phyloP scores from a whole-genome alignment of 352 stramenopile genomes.

The Elongisporangium undulatum region DNA sequence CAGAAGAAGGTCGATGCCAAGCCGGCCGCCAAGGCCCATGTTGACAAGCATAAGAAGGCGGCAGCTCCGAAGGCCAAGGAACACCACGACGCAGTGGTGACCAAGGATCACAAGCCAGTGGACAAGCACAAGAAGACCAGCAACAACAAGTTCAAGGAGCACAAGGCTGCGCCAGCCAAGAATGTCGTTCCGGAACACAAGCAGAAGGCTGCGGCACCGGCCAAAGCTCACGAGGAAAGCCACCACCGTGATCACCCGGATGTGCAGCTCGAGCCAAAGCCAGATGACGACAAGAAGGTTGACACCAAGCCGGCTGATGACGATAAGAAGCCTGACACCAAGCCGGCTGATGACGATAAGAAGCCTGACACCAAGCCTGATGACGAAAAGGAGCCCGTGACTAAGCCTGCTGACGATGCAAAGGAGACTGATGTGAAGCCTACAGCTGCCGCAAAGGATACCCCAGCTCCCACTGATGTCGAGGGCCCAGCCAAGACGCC shows the following conservation, averaged over 20 bases:
- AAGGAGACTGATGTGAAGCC: conserved; percentile 9
- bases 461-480: too few species aligned
- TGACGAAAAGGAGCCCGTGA: background rate
- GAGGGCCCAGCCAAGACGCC: too few species aligned
- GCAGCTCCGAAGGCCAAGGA: background rate
- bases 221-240: background rate
- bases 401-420: conserved; percentile 1
- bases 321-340: background rate
- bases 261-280: background rate
- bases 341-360: background rate
- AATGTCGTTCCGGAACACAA: conserved; percentile 1
- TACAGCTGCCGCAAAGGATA: too few species aligned
- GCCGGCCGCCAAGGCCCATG: too few species aligned
- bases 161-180: conserved; percentile 1
- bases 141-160: background rate
- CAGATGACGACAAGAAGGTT: background rate
- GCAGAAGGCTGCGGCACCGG: background rate
- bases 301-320: background rate
- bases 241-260: background rate
- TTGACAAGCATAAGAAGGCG: background rate
- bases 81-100: background rate
- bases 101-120: background rate
- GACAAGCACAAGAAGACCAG: background rate
- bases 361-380: background rate
- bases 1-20: too few species aligned